phyloP scores from a whole-genome alignment of 2,329 filamentous ascomycete species.

The Cercospora zeina region DNA sequence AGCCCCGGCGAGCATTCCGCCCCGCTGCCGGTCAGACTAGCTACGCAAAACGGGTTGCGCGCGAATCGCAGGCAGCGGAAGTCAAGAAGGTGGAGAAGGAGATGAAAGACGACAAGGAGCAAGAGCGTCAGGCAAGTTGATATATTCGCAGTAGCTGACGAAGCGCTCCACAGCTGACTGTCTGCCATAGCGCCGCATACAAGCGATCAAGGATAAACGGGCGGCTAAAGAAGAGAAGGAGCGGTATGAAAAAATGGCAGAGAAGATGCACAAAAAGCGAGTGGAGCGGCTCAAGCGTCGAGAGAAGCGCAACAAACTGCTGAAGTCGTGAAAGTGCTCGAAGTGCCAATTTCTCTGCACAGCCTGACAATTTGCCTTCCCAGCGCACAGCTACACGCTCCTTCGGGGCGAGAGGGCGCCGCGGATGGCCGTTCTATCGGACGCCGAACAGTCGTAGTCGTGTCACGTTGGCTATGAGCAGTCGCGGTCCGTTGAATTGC shows the following conservation, averaged over 20 bases:
- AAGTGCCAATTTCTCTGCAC: not conserved
- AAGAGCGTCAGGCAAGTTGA: constrained; percentile 70
- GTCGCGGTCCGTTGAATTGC: too few relatives aligned
- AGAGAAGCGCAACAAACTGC: constrained; percentile 91
- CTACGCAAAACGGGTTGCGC: constrained; percentile 73
- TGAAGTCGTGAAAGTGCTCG: constrained; percentile 48
- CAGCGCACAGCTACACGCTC: not conserved
- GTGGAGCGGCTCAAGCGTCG: constrained; percentile 90
- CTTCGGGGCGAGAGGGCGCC: too few relatives aligned
- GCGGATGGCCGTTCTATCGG: too few relatives aligned
- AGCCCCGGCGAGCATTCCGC: constrained; percentile 78
- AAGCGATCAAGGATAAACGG: constrained; percentile 80
- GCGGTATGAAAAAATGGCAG: constrained; percentile 87
- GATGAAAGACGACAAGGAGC: constrained; percentile 93
- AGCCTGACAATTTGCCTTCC: not conserved
- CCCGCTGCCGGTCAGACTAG: constrained; percentile 74
- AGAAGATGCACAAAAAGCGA: constrained; percentile 96
- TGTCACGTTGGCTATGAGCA: too few relatives aligned
- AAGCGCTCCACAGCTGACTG: constrained; percentile 23
- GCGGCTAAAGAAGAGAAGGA: constrained; percentile 90
- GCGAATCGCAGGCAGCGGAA: constrained; percentile 68
- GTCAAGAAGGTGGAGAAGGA: constrained; percentile 92
- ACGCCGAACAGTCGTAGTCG: too few relatives aligned
- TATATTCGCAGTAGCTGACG: too few relatives aligned
- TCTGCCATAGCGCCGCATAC: constrained; percentile 64